A percentile compares a stretch with the other conserved stretches of the same genome.
These are phyloP conservation scores for Isabelozyma pseudorhagii DNA, from an alignment of 805 yeast species.

Conservation along the genomic window DNA sequence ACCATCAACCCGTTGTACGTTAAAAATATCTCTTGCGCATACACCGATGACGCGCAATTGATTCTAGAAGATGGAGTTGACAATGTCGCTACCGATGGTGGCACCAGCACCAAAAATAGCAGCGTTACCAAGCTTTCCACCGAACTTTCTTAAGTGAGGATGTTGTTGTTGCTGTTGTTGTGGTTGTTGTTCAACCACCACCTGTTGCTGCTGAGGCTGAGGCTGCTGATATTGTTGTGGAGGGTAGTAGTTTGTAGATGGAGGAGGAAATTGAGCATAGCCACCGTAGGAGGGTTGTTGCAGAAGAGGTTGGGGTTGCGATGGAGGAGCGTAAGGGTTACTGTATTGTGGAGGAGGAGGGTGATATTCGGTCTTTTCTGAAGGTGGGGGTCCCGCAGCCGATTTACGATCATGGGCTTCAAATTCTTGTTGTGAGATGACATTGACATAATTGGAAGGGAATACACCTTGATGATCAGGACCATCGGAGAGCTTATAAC, in stretches of 20 bases:
- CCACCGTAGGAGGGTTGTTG: conserved; percentile 32
- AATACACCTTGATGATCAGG: conserved; percentile 69
- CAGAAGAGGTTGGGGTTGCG: conserved; percentile 11
- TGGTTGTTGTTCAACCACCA: conserved; percentile 8
- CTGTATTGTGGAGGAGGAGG: conserved; percentile 14
- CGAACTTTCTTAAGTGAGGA: conserved; percentile 56
- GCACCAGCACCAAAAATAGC: conserved; percentile 97
- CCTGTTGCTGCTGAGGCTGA: conserved; percentile 22
- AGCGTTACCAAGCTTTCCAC: conserved; percentile 85
- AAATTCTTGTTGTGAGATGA: conserved; percentile 34
- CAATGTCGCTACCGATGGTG: conserved; percentile 79
- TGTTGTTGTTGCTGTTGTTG: conserved; percentile 22
- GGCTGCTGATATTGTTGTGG: conserved; percentile 24
- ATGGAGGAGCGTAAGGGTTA: neutral
- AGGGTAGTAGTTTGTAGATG: conserved; percentile 46
- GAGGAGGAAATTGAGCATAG: conserved; percentile 49
- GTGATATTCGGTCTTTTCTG: conserved; percentile 7
- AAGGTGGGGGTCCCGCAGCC: conserved; percentile 16
- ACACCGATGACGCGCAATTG: neutral
- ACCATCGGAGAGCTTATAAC: conserved; percentile 40
- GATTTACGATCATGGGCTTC: conserved; percentile 8
- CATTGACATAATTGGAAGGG: conserved; percentile 79
- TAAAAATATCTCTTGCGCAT: conserved; percentile 1
- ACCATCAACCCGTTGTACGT: too few species aligned
- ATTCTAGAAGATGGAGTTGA: conserved; percentile 61